Percentiles rank a stretch among this genome's conserved stretches.
phyloP scores from a whole-genome alignment of 257 asterid genomes.

The Capsicum baccatum region DNA sequence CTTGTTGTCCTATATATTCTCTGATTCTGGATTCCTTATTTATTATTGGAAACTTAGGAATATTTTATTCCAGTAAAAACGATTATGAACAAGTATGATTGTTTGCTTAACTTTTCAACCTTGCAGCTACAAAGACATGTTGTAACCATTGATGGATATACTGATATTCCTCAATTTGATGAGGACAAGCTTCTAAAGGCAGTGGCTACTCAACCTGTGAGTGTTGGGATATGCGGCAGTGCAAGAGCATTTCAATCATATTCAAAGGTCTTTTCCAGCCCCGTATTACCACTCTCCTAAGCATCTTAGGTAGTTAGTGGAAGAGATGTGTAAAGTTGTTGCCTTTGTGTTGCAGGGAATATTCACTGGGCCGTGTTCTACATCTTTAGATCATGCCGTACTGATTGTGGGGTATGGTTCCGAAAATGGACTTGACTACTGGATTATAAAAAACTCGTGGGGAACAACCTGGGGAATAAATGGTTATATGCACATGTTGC shows the following conservation, averaged over 20 bases:
- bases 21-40: neutral
- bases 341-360: constrained; percentile 66
- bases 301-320: neutral
- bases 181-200: constrained; percentile 78
- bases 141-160: constrained; percentile 85
- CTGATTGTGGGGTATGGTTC: constrained; percentile 88
- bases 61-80: neutral
- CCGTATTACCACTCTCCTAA: neutral
- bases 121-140: constrained; percentile 70
- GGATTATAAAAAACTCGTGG: constrained; percentile 97
- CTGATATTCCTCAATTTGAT: constrained; percentile 57
- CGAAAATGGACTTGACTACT: constrained; percentile 71
- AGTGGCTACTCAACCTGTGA: constrained; percentile 85
- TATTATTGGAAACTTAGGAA: neutral
- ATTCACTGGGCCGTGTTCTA: constrained; percentile 89
- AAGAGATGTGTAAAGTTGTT: neutral
- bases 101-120: constrained; percentile 5
- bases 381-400: constrained; percentile 84
- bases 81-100: neutral
- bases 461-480: constrained; percentile 85
- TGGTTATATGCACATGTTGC: constrained; percentile 76
- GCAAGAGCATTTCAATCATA: constrained; percentile 75
- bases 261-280: constrained; percentile 59
- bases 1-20: neutral
- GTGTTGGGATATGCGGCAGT: constrained; percentile 95